Base-by-base conservation (phyloP, 2,329 filamentous ascomycete genomes). In the Neofusicoccum parvum region DNA sequence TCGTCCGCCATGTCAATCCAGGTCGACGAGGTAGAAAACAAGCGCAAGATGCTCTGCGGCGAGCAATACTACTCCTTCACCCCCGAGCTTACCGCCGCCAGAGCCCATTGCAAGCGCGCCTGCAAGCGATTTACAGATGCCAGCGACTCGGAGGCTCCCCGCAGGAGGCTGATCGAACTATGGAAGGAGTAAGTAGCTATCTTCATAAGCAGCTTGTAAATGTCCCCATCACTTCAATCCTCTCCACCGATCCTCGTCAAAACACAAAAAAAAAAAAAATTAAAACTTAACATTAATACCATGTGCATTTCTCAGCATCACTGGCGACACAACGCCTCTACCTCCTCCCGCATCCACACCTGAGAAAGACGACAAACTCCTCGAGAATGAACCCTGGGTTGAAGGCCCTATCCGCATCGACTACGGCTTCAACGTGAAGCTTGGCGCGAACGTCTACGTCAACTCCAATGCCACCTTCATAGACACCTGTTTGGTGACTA, bases 31-130 rank as follows among this genome's bases (percentile, higher is more conserved):
- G 27, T 32, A 32, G 6, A 78, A 63, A 79, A 79, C 69, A 77
- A 75, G 68, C 69, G 72, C 51, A 74, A 73, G 46, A 92, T 92
- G 88, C 77, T 80, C 56, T 80, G 82, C 14, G 90, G 90, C 56
- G 87, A 94, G 74, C 83, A 94, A 11, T 94, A 92, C 76, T 85
- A 88, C 70, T 87, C 90, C 48, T 94, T 93, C 72, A 86, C 86
- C 0, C 89, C 91, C 0, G 85, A 90, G 41, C 86, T 95, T 3
- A 78, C 86, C 2, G 86, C 84, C 1, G 88, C 84, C 43, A 86
- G 92, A n/a, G 79, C 80, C 15, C 83, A 87, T 15, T 92, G 89
- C 75, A 82, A 82, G 45, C 27, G 27, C 27, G 27, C 27, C 27
- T 32, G 27, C 27, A 32, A 32, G 5, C 27, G 27, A 32, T 32